Evolutionary conservation across 805 yeast species (phyloP).

Genomic region (Monosporozyma yasuniensis): DNA sequence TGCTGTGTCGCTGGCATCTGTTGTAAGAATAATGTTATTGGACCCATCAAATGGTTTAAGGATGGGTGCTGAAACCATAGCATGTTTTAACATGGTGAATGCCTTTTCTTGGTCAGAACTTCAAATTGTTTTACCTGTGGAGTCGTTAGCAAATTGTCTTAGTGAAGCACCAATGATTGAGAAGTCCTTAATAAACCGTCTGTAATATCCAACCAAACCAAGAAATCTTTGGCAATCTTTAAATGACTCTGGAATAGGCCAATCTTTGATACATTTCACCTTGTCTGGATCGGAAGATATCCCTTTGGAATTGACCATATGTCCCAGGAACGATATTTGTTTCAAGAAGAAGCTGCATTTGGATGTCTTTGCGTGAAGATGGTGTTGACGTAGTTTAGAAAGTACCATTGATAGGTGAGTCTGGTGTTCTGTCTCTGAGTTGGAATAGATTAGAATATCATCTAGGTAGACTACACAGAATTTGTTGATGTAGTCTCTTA

Average conservation of each 20-base stretch:
- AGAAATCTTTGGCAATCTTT: background rate
- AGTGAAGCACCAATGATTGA: background rate
- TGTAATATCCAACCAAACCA: background rate
- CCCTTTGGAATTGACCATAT: background rate
- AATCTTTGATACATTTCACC: background rate
- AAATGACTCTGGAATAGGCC: background rate
- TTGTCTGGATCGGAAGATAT: background rate
- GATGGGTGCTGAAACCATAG: background rate
- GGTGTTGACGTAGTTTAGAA: background rate
- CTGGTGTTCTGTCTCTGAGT: background rate
- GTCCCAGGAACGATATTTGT: background rate
- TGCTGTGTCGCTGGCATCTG: background rate
- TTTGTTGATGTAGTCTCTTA: background rate
- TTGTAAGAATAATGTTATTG: background rate
- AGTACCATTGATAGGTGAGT: background rate
- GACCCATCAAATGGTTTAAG: background rate
- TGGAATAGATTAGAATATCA: conserved; percentile 2
- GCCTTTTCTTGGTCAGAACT: background rate
- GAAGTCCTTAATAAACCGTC: background rate
- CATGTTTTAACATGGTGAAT: background rate
- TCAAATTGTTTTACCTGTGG: too few species aligned
- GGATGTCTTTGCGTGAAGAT: background rate
- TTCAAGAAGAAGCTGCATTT: background rate
- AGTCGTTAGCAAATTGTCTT: background rate
- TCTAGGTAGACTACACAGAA: conserved; percentile 1